phyloP scores from a whole-genome alignment of 73 alveolate genomes.

The Paramecium biaurelia region DNA sequence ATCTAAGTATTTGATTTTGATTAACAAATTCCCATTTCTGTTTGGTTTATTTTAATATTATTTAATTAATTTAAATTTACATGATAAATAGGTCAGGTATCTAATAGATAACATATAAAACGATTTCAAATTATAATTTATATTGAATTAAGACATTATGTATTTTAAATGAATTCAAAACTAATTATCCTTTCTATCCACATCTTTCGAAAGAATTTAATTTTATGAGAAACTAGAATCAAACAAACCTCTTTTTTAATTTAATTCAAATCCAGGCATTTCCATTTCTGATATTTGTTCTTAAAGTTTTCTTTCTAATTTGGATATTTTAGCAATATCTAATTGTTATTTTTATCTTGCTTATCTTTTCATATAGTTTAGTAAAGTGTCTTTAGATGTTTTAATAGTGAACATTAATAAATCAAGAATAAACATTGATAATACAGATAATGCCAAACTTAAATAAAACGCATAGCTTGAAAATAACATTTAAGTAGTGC shows the following conservation, averaged over 20 bases:
- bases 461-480: conserved; percentile 11
- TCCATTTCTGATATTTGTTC: not conserved
- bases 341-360: not conserved
- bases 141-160: not conserved
- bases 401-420: conserved; percentile 15
- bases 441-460: not conserved
- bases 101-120: not conserved
- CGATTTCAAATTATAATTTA: not conserved
- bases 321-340: not conserved
- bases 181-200: not conserved
- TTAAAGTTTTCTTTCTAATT: not conserved
- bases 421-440: conserved; percentile 35
- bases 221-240: not conserved
- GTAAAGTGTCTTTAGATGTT: not conserved
- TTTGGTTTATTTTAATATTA: not conserved
- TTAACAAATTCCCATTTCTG: not conserved
- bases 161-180: not conserved
- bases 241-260: not conserved
- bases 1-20: not conserved
- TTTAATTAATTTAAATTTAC: not conserved
- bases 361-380: conserved; percentile 4
- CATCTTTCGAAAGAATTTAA: not conserved
- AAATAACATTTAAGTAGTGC: not conserved
- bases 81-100: not conserved
- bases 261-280: not conserved